Evolutionary conservation across 164 flowering plant genomes (phyloP), one percentile per base, ranked within the genome.

Genomic region (Liquidambar formosana): DNA sequence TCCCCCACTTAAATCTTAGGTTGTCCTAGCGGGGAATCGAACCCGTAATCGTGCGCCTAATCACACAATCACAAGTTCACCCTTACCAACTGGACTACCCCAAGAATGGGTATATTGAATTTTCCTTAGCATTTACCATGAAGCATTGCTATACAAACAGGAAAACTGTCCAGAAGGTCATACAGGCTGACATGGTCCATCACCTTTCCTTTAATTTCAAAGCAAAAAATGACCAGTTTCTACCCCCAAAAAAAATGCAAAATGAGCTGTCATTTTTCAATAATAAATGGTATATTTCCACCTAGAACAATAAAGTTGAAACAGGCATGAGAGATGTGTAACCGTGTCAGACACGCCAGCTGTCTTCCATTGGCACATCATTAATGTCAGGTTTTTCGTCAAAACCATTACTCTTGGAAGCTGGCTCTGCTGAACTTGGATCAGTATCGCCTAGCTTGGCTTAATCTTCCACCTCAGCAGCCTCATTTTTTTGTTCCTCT

Each of bases 351-450:
- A n/a, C n/a, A n/a, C n/a, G 92, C 91, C 91, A 77, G 70, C 45
- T 82, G 72, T 86, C 94, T 65, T 91, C 90, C 89, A 84, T 84
- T 0, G 91, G 95, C 16, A 82, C 75, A 69, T 88, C 92, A 75
- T 93, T 93, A 28, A 93, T 90, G 78, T 91, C 91, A 33, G 95
- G 92, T 64, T 93, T 91, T 73, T 77, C 87, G 65, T 87, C 84
- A 54, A 69, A 62, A 63, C 75, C 79, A 65, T 80, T 79, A 61
- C 61, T 71, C 79, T 71, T 83, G 64, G 80, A 68, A 58, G 67
- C 66, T 65, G 71, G 74, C 46, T 75, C 86, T 23, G 49, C 66
- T 1, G 70, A 45, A 61, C 74, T 69, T 58, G 70, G 76, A 57
- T 82, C 84, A 46, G 63, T 43, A 53, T 80, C 86, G 57, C 38